A percentile compares a stretch with the other conserved stretches of the same genome.
Conservation (phyloP, 2,329 filamentous ascomycete species). For the Colletotrichum tropicicola region DNA sequence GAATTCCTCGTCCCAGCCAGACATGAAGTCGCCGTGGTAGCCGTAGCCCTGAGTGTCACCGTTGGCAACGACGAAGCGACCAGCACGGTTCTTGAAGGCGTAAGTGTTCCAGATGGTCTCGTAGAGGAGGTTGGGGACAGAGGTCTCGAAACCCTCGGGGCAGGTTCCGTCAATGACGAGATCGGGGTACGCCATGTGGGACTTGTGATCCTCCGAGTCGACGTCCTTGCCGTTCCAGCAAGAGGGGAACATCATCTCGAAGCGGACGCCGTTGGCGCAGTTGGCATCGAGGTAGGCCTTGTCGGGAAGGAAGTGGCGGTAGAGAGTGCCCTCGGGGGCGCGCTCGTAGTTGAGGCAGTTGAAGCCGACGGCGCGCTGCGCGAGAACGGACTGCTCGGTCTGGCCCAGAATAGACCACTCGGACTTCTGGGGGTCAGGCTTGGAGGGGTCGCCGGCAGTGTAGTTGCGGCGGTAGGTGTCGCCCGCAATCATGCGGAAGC, state of each 20-base stretch:
- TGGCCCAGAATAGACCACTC: slow-evolving; percentile 71
- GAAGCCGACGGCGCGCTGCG: slow-evolving; percentile 88
- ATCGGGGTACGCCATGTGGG: slow-evolving; percentile 81
- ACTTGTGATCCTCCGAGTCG: slow-evolving; percentile 63
- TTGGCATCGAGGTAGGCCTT: slow-evolving; percentile 83
- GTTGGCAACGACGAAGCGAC: slow-evolving; percentile 79
- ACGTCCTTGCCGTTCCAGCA: slow-evolving; percentile 83
- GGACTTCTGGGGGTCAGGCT: slow-evolving; percentile 73
- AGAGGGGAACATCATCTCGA: slow-evolving; percentile 88
- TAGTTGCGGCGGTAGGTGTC: slow-evolving; percentile 75
- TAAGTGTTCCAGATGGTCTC: slow-evolving; percentile 86
- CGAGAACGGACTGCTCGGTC: slow-evolving; percentile 73
- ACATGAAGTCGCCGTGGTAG: slow-evolving; percentile 84
- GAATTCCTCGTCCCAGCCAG: slow-evolving; percentile 76
- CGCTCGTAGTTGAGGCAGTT: slow-evolving; percentile 89
- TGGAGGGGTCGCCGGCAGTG: slow-evolving; percentile 72
- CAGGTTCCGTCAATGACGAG: slow-evolving; percentile 81
- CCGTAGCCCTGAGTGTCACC: slow-evolving; percentile 81
- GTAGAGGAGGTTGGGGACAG: slow-evolving; percentile 80
- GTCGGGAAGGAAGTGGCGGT: slow-evolving; percentile 82
- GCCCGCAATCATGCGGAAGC: slow-evolving; percentile 86
- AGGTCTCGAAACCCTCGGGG: slow-evolving; percentile 72
- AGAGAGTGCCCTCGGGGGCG: slow-evolving; percentile 75
- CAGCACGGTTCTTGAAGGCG: slow-evolving; percentile 67
- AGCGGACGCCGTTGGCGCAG: slow-evolving; percentile 82